phyloP scores from a whole-genome alignment of 2,329 filamentous ascomycete genomes.

The Rutstroemia sp. region DNA sequence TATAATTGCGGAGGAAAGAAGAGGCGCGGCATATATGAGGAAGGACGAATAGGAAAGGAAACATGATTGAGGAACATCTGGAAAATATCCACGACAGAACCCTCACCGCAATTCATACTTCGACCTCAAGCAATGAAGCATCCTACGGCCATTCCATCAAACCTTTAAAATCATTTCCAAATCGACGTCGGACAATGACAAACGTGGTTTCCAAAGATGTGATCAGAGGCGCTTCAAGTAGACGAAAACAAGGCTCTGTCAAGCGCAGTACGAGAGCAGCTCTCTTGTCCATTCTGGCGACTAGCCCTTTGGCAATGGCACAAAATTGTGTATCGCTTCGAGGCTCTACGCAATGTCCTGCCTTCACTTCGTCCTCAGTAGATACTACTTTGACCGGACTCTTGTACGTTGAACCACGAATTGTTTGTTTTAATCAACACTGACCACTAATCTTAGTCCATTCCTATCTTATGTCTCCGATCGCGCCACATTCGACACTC shows the following conservation, averaged over 20 bases:
- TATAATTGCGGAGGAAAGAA: background rate
- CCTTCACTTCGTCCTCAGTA: constrained; percentile 65
- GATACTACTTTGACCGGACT: constrained; percentile 47
- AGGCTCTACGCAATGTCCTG: constrained; percentile 62
- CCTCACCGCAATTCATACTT: background rate
- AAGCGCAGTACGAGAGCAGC: constrained; percentile 20
- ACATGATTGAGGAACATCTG: background rate
- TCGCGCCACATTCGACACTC: constrained; percentile 66
- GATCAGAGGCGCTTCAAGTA: constrained; percentile 9
- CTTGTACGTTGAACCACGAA: constrained; percentile 48
- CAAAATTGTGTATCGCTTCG: constrained; percentile 55
- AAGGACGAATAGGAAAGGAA: background rate
- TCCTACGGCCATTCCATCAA: constrained; percentile 11
- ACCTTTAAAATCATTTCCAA: constrained; percentile 2
- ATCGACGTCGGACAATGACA: constrained; percentile 9
- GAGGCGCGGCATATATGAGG: background rate
- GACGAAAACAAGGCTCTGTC: constrained; percentile 16
- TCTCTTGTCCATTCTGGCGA: constrained; percentile 26
- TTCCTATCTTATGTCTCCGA: constrained; percentile 80
- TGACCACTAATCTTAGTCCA: constrained; percentile 46
- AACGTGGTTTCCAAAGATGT: constrained; percentile 3
- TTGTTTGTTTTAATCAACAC: constrained; percentile 6
- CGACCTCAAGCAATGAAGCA: constrained; percentile 6
- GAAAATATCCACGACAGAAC: background rate
- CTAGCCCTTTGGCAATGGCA: constrained; percentile 25